Evolutionary conservation across 345 rosid species (phyloP).

Genomic region (Chamaenerion angustifolium): DNA sequence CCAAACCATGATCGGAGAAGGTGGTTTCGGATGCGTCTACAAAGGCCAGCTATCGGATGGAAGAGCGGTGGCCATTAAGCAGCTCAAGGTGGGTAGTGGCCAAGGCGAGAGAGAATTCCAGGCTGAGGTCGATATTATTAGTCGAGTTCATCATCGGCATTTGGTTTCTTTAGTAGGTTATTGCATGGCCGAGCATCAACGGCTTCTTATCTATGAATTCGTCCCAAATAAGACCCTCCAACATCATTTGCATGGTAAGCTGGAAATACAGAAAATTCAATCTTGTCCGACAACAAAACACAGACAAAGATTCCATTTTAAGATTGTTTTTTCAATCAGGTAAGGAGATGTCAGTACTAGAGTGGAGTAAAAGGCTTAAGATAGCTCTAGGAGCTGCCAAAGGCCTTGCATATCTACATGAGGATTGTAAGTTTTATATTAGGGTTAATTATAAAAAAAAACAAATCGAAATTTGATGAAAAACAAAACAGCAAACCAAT

Average conservation of each 20-base stretch:
- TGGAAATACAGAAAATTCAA: no score
- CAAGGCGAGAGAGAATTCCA: conserved; percentile 91
- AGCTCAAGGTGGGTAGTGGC: conserved; percentile 80
- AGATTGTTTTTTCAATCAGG: no score
- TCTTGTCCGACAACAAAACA: no score
- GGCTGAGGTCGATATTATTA: conserved; percentile 89
- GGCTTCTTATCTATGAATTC: conserved; percentile 74
- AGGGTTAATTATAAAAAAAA: no score
- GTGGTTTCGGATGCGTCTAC: conserved; percentile 85
- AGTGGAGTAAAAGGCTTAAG: conserved; percentile 69
- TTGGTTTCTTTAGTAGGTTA: conserved; percentile 86
- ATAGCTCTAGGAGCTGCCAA: conserved; percentile 89
- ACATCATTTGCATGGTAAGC: conserved; percentile 77
- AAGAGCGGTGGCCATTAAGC: conserved; percentile 70
- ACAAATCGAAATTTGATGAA: no score
- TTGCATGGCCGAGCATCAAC: conserved; percentile 44
- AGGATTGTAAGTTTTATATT: conserved; percentile 97
- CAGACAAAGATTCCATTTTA: no score
- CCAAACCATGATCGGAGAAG: conserved; percentile 70
- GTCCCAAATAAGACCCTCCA: conserved; percentile 78
- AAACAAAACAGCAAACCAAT: no score
- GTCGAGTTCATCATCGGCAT: conserved; percentile 86
- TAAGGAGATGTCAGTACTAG: conserved; percentile 41
- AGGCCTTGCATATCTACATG: conserved; percentile 96
- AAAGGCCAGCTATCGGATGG: conserved; percentile 50